Conservation (phyloP, 225 moss, liverwort and hornwort genomes). For the Ulota crispa region DNA sequence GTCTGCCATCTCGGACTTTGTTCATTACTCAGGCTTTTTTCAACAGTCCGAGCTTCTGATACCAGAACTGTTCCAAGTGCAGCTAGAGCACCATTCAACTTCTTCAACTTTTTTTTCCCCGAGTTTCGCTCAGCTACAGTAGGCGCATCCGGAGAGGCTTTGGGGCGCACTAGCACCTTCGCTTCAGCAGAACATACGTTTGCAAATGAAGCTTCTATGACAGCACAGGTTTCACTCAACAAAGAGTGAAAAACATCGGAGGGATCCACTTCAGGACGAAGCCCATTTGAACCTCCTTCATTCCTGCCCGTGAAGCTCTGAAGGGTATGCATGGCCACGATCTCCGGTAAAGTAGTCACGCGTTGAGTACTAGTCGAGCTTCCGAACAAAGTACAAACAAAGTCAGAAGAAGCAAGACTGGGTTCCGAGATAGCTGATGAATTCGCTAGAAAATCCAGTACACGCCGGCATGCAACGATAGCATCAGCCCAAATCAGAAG, state of each 20-base stretch:
- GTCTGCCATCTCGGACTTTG: constrained; percentile 37
- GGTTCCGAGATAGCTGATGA: constrained; percentile 52
- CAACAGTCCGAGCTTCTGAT: constrained; percentile 32
- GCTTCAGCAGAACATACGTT: constrained; percentile 42
- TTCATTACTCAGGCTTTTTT: constrained; percentile 23
- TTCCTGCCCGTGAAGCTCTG: constrained; percentile 10
- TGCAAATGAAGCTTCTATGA: constrained; percentile 44
- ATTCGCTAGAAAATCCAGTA: constrained; percentile 46
- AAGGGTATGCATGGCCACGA: constrained; percentile 30
- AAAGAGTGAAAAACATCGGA: constrained; percentile 25
- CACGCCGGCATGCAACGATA: constrained; percentile 62
- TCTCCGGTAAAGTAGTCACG: constrained; percentile 44
- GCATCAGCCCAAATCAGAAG: constrained; percentile 43
- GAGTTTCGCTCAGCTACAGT: constrained; percentile 14
- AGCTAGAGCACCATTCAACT: constrained; percentile 41
- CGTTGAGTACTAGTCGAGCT: constrained; percentile 36
- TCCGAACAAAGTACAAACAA: constrained; percentile 42
- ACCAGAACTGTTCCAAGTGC: constrained; percentile 33
- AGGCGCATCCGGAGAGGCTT: constrained; percentile 23
- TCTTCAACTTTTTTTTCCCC: constrained; percentile 36
- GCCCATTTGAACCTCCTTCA: constrained; percentile 17
- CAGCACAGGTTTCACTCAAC: constrained; percentile 47
- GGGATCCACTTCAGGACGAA: constrained; percentile 9
- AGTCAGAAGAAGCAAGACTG: constrained; percentile 26
- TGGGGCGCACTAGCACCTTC: constrained; percentile 39